Conservation (phyloP, 2,329 filamentous ascomycete species). For the Xylariaceae sp. region DNA sequence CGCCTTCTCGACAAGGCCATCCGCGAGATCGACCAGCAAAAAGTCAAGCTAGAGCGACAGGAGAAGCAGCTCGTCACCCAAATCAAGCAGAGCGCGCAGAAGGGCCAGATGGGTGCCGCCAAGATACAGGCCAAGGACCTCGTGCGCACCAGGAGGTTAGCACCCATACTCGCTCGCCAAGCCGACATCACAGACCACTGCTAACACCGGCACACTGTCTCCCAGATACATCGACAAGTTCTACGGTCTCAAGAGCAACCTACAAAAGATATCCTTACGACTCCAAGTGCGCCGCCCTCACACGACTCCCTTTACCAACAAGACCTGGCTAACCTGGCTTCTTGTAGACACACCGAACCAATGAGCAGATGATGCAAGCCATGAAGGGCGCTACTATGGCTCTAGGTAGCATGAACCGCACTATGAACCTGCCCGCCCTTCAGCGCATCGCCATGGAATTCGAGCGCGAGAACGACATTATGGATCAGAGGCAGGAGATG, state of each 20-base stretch:
- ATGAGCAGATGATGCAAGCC: conserved; percentile 99
- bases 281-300: conserved; percentile 68
- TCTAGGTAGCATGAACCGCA: conserved; percentile 93
- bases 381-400: conserved; percentile 97
- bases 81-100: conserved; percentile 98
- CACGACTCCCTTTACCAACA: conserved; percentile 17
- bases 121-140: conserved; percentile 98
- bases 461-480: conserved; percentile 97
- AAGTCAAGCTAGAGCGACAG: conserved; percentile 95
- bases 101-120: conserved; percentile 96
- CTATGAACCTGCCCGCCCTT: conserved; percentile 93
- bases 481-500: conserved; percentile 99
- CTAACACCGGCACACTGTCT: neutral
- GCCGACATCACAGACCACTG: neutral
- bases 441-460: conserved; percentile 99
- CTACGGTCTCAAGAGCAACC: conserved; percentile 94
- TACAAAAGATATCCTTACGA: conserved; percentile 91
- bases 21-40: conserved; percentile 89
- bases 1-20: conserved; percentile 96
- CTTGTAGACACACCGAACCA: conserved; percentile 87
- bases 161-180: neutral
- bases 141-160: conserved; percentile 78
- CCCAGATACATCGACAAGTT: conserved; percentile 92
- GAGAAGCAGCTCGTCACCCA: conserved; percentile 95
- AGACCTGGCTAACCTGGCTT: conserved; percentile 1